These are phyloP conservation scores for Debaryomyces sp. DNA, from an alignment of 1,139 yeast species.

Conservation along the genomic window DNA sequence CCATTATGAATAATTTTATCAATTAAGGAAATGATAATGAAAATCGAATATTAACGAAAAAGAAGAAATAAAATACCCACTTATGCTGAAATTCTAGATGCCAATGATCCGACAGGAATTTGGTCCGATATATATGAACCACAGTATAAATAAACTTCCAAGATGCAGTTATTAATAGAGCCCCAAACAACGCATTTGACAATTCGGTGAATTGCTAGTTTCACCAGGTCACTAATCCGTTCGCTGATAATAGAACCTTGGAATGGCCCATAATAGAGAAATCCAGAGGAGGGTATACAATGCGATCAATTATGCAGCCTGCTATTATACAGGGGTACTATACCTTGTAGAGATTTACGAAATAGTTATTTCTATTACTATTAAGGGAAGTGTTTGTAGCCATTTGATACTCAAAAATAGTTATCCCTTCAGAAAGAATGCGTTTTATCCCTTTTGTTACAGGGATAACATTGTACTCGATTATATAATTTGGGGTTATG, in stretches of 20 bases:
- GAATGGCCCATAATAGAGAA: not conserved
- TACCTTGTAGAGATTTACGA: not conserved
- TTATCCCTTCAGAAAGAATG: conserved; percentile 2
- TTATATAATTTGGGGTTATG: conserved; percentile 1
- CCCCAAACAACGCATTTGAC: not conserved
- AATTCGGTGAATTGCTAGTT: not conserved
- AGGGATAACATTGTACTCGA: not conserved
- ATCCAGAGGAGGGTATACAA: not conserved
- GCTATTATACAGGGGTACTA: not conserved
- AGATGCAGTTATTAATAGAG: not conserved
- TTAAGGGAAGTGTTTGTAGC: conserved; percentile 6
- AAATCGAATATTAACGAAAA: not conserved
- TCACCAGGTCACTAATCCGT: not conserved
- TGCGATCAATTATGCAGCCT: not conserved
- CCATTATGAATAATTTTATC: not conserved
- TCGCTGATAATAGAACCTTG: not conserved
- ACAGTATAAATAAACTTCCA: not conserved
- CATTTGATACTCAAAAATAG: not conserved
- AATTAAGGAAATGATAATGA: not conserved
- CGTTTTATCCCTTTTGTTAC: not conserved
- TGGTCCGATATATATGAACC: not conserved
- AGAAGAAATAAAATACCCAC: not conserved
- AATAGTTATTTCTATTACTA: conserved; percentile 1
- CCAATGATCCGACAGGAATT: not conserved
- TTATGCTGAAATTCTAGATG: not conserved